A percentile compares a stretch with the other conserved stretches of the same genome.
These are phyloP conservation scores for Microstegium vimineum DNA, from an alignment of 176 grass and related monocot species.

Conservation along the genomic window DNA sequence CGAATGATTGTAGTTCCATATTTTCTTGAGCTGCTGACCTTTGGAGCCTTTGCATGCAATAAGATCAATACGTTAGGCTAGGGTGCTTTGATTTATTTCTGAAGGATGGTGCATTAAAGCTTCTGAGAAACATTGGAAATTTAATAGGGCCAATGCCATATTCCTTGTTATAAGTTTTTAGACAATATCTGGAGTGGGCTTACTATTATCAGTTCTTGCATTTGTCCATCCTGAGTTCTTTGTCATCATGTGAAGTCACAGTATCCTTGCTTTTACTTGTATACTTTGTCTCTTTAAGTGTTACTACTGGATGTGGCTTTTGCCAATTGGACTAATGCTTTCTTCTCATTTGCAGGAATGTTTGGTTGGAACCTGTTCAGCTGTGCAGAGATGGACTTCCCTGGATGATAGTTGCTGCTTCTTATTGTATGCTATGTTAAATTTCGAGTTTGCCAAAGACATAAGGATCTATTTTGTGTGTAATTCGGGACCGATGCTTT, in stretches of 20 bases:
- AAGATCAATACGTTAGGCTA: neutral
- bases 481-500: neutral
- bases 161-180: neutral
- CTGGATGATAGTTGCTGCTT: slow-evolving; percentile 32
- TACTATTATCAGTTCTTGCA: neutral
- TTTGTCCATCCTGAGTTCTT: neutral
- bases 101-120: neutral
- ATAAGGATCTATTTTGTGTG: slow-evolving; percentile 12
- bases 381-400: neutral
- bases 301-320: neutral
- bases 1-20: neutral
- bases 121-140: neutral
- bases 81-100: neutral
- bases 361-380: slow-evolving; percentile 7
- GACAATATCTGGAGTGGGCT: neutral
- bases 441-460: slow-evolving; percentile 1
- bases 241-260: neutral
- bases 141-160: neutral
- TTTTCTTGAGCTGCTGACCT: neutral
- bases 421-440: neutral
- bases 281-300: neutral
- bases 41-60: neutral
- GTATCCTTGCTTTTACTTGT: neutral
- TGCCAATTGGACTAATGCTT: neutral
- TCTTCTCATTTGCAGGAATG: slow-evolving; percentile 25